Conservation (phyloP, 106 monocot genomes). For the Dactylorhiza incarnata region DNA sequence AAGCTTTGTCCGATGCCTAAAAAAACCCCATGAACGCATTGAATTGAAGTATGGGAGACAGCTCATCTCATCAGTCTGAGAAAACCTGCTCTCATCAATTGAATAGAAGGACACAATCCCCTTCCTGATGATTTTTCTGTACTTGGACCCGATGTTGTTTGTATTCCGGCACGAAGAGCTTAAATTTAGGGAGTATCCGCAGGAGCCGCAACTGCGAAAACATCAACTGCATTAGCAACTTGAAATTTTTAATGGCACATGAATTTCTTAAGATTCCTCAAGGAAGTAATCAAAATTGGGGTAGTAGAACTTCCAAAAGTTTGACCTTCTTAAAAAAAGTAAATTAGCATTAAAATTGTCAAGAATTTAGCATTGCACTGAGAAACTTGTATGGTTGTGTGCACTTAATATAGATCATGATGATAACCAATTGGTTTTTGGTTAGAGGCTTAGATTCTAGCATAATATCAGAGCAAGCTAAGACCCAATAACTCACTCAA, state of each 20-base stretch:
- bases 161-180: conserved; percentile 41
- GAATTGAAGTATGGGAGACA: conserved; percentile 45
- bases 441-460: no score
- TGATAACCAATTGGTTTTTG: no score
- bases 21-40: conserved; percentile 38
- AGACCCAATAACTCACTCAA: no score
- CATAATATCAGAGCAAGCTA: no score
- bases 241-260: not conserved
- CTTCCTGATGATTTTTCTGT: conserved; percentile 44
- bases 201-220: conserved; percentile 49
- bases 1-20: conserved; percentile 37
- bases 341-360: no score
- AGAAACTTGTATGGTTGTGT: no score
- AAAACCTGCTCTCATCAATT: conserved; percentile 49
- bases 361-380: no score
- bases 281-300: not conserved
- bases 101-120: conserved; percentile 41
- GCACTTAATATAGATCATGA: no score
- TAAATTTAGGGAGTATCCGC: conserved; percentile 51
- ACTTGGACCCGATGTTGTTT: conserved; percentile 40
- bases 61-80: conserved; percentile 30
- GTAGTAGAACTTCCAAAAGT: not conserved
- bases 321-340: not conserved
- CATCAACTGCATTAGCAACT: not conserved
- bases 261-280: not conserved